These are phyloP conservation scores for Musa itinerans DNA, from an alignment of 176 grass and related monocot genomes.

Conservation along the genomic window DNA sequence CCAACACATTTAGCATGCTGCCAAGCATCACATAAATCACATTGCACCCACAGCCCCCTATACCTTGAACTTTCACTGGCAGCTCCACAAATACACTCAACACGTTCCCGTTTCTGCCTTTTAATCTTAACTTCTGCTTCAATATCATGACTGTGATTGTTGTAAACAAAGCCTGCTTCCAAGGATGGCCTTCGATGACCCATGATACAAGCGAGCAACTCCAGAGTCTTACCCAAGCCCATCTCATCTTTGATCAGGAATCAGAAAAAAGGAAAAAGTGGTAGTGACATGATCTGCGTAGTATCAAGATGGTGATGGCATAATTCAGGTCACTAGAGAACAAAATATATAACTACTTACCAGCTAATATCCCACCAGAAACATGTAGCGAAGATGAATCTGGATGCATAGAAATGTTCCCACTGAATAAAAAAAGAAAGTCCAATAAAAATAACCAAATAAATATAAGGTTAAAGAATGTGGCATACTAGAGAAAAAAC, in stretches of 20 bases:
- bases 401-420: constrained; percentile 65
- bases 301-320: background rate
- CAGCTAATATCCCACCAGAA: constrained; percentile 80
- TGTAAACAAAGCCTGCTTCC: constrained; percentile 16
- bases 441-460: constrained; percentile 1
- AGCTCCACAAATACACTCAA: constrained; percentile 95
- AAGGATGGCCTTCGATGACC: constrained; percentile 47
- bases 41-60: constrained; percentile 76
- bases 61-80: constrained; percentile 76
- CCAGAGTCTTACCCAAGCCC: constrained; percentile 91
- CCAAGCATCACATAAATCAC: constrained; percentile 91
- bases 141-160: constrained; percentile 11
- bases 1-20: constrained; percentile 92
- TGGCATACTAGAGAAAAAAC: background rate
- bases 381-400: constrained; percentile 49
- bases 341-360: constrained; percentile 34
- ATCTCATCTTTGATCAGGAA: constrained; percentile 82
- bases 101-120: constrained; percentile 76
- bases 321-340: constrained; percentile 11
- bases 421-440: constrained; percentile 34
- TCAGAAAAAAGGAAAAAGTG: constrained; percentile 17
- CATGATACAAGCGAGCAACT: constrained; percentile 90
- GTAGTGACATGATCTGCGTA: background rate
- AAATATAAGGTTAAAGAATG: background rate
- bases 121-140: constrained; percentile 35